These are phyloP conservation scores for Cladorrhinum samala DNA, from an alignment of 495 filamentous ascomycete genomes.

Conservation along the genomic window DNA sequence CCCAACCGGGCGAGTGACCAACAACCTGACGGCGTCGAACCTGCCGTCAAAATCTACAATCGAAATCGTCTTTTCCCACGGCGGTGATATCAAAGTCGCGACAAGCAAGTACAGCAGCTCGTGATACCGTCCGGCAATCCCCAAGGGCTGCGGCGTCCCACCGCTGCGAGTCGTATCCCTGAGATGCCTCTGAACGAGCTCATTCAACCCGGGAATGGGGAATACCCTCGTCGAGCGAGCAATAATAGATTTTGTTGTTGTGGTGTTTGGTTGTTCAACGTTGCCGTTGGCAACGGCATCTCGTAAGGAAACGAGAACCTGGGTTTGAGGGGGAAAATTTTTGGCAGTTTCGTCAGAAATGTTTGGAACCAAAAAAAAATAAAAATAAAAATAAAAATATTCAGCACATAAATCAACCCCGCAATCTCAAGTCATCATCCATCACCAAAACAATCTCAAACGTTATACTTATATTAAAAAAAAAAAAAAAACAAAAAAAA, in stretches of 20 bases:
- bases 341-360: slow-evolving; percentile 1
- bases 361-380: background rate
- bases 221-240: slow-evolving; percentile 17
- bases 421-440: background rate
- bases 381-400: too few species aligned
- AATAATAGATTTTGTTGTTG: background rate
- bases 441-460: background rate
- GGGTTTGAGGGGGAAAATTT: background rate
- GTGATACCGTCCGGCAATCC: slow-evolving; percentile 50
- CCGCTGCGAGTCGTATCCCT: background rate
- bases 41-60: slow-evolving; percentile 64
- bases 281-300: too few species aligned
- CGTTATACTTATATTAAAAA: too few species aligned
- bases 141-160: slow-evolving; percentile 29
- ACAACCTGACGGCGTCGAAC: slow-evolving; percentile 57
- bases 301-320: slow-evolving; percentile 45
- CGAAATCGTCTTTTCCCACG: slow-evolving; percentile 52
- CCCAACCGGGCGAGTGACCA: slow-evolving; percentile 6
- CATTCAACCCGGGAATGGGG: slow-evolving; percentile 37
- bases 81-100: slow-evolving; percentile 50
- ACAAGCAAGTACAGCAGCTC: slow-evolving; percentile 63
- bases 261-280: slow-evolving; percentile 34
- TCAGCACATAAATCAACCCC: too few species aligned
- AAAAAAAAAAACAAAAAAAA: background rate
- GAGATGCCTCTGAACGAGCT: slow-evolving; percentile 32